Conservation (phyloP, 1,284 basidiomycete species). For the Ceratobasidium sp. region DNA sequence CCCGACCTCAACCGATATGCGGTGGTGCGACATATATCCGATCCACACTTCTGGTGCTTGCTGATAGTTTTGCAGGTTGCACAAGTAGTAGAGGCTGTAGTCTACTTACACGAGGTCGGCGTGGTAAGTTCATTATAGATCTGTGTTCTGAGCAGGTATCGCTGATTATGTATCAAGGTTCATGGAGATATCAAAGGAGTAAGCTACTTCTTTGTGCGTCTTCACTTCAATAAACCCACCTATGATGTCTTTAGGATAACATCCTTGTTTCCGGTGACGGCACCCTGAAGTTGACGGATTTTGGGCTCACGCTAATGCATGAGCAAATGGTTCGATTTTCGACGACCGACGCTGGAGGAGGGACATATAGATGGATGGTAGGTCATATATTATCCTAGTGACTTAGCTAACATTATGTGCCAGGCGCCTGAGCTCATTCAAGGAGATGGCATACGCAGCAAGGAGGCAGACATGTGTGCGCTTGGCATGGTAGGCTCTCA, state of each 20-base stretch:
- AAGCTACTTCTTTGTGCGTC: neutral
- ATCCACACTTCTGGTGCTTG: neutral
- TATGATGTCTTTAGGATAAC: neutral
- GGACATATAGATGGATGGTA: constrained; percentile 11
- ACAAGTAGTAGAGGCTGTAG: neutral
- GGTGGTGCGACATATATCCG: neutral
- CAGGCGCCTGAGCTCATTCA: neutral
- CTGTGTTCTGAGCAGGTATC: too few species aligned
- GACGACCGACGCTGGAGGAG: neutral
- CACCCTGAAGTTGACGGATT: neutral
- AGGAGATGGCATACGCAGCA: neutral
- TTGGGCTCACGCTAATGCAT: neutral
- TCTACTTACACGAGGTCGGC: neutral
- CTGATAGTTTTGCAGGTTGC: neutral
- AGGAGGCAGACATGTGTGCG: constrained; percentile 1
- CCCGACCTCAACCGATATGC: neutral
- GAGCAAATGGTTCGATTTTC: neutral
- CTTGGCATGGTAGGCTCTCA: constrained; percentile 15
- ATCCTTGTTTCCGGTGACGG: neutral
- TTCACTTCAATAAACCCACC: too few species aligned
- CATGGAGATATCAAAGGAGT: constrained; percentile 12
- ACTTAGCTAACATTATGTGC: neutral
- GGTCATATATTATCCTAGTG: too few species aligned
- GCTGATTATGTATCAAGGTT: too few species aligned
- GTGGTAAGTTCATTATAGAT: too few species aligned